Evolutionary conservation across 75 land plant species (phyloP), one percentile per base, ranked within the genome.

Genomic region (Picea glauca): DNA sequence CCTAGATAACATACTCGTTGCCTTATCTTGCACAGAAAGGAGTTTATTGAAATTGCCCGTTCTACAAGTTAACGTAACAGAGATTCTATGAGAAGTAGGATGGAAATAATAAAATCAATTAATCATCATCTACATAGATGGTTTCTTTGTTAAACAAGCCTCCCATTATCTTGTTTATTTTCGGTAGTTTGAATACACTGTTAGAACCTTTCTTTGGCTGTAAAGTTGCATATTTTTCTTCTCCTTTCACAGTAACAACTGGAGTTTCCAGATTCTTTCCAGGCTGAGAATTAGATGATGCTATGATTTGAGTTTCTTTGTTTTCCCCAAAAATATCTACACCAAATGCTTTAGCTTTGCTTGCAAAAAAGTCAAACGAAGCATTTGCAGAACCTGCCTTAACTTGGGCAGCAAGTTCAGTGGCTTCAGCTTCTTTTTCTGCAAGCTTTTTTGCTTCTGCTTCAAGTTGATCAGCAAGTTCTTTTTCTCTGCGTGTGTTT

Each of bases 51-150:
- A 50, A 50, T 50, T 50, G 56, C 56, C 56, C 56, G 56, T 50
- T 50, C 56, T 50, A 50, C 56, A 50, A 50, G 56, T 50, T 1
- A 50, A 50, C 9, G 56, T 50, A 50, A 50, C 56, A 9, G 56
- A 50, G 56, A 50, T 9, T 50, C 56, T 9, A 50, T 50, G 56
- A 50, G 56, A 50, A 50, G 56, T 11, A 62, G n/a, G n/a, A 62
- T 1, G 63, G 20, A 62, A 20, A 18, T 62, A 62, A 62, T 20
- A 21, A 80, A 77, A 58, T 20, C 14, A 31, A 40, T 81, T 80
- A 93, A 14, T 93, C 94, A 81, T 94, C 97, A 76, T 94, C 95
- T 46, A 94, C 81, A 78, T 92, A 96, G 40, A 96, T 85, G 13
- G 95, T 91, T 62, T 94, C 99, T 79, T 96, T 92, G 77, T 84